These are phyloP conservation scores for Pharnaceum exiguum DNA, from an alignment of 148 eudicot genomes.

Conservation along the genomic window DNA sequence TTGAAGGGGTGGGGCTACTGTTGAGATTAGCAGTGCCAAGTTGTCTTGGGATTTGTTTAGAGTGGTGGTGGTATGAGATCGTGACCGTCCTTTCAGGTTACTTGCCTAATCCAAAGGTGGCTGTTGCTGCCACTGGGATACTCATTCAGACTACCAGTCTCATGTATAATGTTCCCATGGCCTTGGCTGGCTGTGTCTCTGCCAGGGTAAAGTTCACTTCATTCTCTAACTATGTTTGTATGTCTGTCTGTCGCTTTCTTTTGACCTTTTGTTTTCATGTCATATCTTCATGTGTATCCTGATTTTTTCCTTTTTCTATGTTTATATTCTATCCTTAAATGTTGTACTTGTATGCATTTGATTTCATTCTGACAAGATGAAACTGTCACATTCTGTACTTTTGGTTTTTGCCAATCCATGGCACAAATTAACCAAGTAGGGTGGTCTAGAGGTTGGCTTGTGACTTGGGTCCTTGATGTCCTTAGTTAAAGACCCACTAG, in stretches of 20 bases:
- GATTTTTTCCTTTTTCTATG: no score
- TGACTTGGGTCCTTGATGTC: no score
- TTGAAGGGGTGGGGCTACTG: slow-evolving; percentile 45
- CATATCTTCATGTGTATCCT: no score
- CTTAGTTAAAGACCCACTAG: no score
- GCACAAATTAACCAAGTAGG: no score
- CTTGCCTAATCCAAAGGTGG: slow-evolving; percentile 53
- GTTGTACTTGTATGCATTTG: no score
- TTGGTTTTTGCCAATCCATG: no score
- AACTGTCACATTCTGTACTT: no score
- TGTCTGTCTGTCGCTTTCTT: slow-evolving; percentile 1
- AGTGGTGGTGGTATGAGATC: slow-evolving; percentile 99
- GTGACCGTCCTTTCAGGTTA: slow-evolving; percentile 83
- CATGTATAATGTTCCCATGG: slow-evolving; percentile 93
- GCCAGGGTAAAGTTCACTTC: slow-evolving; percentile 50
- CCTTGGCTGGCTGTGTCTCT: slow-evolving; percentile 90
- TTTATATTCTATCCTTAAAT: no score
- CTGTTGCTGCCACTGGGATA: slow-evolving; percentile 87
- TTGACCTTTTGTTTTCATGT: slow-evolving; percentile 9
- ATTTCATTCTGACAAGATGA: no score
- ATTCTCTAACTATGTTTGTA: background rate
- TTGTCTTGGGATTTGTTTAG: slow-evolving; percentile 77
- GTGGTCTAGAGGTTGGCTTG: no score
- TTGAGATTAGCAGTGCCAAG: slow-evolving; percentile 70
- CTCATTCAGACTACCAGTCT: slow-evolving; percentile 83